Base-by-base conservation (phyloP, 345 rosid species). In the Mallotus nudiflorus region DNA sequence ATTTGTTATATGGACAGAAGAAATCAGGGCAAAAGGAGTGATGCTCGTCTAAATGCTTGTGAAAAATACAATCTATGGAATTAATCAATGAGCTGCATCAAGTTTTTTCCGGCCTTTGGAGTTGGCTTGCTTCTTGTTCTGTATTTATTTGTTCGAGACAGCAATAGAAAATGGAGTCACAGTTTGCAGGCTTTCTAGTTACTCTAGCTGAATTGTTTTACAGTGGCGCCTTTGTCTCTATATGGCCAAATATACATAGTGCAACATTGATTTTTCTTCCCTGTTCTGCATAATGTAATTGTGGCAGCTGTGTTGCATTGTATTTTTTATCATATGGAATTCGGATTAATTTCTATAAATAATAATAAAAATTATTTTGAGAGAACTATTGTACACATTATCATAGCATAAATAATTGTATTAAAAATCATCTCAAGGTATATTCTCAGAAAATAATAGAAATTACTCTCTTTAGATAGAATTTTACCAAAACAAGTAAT, bases 1-100 rank as follows among this genome's bases (percentile, higher is more conserved):
- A 27, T 1, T 50, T 6, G 33, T 33, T 50, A 24, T 51, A 9
- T 73, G 77, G 60, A 67, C 59, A 29, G 72, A 73, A 61, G 67
- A 67, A 42, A 66, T 18, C 54, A 12, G 11, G 53, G 55, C 58
- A 48, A 22, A 57, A 25, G 16, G 46, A 37, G 35, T 22, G n/a
- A n/a, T n/a, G 46, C 55, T 40, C 54, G 44, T 64, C 14, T 57
- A 51, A 67, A 60, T 59, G 16, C 18, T 33, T 15, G 77, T 59
- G 77, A 67, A 27, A 57, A 50, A 27, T 58, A n/a, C 53, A 54
- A 15, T 22, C 45, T 64, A 29, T 56, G 52, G 70, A 44, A 45
- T 31, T 66, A 56, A 49, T 65, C 13, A 22, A 45, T 22, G 55
- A 35, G 58, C n/a, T 20, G 60, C 59, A 28, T 56, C 27, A 10